These are phyloP conservation scores for Termitomyces eurrhizus DNA, from an alignment of 768 basidiomycete species.

Conservation along the genomic window DNA sequence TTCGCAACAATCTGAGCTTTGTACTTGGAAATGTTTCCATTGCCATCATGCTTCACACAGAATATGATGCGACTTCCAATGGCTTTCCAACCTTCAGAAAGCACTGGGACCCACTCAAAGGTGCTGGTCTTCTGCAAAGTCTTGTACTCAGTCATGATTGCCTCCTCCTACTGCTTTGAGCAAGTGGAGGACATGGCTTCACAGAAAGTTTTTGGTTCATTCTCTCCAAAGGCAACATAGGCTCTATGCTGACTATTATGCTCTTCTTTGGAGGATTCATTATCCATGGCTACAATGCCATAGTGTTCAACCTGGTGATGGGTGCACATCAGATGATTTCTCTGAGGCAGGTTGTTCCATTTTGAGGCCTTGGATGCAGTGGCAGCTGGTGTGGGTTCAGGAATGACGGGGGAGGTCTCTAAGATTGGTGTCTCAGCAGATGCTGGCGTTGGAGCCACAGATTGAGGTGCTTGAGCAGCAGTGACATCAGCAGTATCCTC, in stretches of 20 bases:
- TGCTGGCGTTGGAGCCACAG: no score
- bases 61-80: neutral
- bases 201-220: neutral
- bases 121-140: neutral
- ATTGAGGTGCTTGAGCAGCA: no score
- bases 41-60: neutral
- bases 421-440: no score
- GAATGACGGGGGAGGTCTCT: no score
- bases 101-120: neutral
- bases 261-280: neutral
- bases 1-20: neutral
- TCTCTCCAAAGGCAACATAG: neutral
- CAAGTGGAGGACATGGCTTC: neutral
- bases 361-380: neutral
- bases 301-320: neutral
- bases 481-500: no score
- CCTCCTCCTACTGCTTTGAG: no score
- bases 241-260: neutral
- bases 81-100: neutral
- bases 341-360: neutral
- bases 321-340: neutral
- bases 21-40: neutral
- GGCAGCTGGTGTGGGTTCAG: neutral
- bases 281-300: neutral
- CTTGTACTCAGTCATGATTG: no score